These are phyloP conservation scores for Dryas octopetala DNA, from an alignment of 306 rosid genomes.

Conservation along the genomic window DNA sequence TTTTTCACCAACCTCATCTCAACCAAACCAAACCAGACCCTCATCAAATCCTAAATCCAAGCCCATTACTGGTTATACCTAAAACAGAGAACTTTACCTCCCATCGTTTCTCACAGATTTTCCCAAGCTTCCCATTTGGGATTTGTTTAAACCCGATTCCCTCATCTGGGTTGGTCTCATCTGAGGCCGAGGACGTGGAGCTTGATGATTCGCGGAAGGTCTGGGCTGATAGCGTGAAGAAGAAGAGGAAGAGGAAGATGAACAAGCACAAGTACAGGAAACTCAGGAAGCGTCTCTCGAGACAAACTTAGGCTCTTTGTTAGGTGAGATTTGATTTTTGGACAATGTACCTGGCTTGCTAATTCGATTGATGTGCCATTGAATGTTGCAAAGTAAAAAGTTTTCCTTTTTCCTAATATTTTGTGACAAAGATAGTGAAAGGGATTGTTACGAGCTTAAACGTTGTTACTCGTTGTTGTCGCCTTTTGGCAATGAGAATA, in stretches of 20 bases:
- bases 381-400: conserved; percentile 13
- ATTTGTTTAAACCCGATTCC: conserved; percentile 39
- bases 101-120: conserved; percentile 34
- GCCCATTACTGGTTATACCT: conserved; percentile 5
- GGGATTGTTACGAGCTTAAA: conserved; percentile 6
- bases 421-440: background rate
- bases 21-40: conserved; percentile 15
- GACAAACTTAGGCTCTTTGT: conserved; percentile 45
- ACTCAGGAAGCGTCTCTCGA: conserved; percentile 62
- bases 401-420: conserved; percentile 23
- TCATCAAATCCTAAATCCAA: conserved; percentile 8
- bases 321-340: conserved; percentile 40
- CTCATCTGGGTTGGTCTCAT: conserved; percentile 26
- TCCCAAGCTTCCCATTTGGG: conserved; percentile 60
- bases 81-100: conserved; percentile 5
- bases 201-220: conserved; percentile 44
- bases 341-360: conserved; percentile 15
- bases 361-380: background rate
- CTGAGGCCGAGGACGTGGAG: conserved; percentile 30
- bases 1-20: conserved; percentile 19
- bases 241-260: conserved; percentile 83
- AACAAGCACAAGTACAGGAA: conserved; percentile 83
- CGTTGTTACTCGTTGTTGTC: background rate
- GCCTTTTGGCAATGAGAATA: background rate
- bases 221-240: conserved; percentile 88